Evolutionary conservation across 1,284 basidiomycete species (phyloP).

Genomic region (Bjerkandera adusta): DNA sequence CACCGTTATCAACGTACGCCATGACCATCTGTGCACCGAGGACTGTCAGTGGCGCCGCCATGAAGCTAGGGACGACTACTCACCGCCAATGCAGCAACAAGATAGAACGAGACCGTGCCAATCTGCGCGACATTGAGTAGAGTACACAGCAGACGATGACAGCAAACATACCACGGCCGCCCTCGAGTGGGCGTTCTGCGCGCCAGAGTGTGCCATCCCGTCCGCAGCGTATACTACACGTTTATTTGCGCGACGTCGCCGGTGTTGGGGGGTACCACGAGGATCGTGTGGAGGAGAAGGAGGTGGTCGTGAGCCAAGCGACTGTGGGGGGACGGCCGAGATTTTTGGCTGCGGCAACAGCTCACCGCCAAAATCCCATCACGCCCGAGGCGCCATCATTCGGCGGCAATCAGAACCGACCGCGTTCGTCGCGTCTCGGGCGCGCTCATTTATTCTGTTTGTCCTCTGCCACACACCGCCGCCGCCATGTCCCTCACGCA

Average conservation of each 20-base stretch:
- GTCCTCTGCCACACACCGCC: background rate
- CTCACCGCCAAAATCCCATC: background rate
- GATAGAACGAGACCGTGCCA: constrained; percentile 73
- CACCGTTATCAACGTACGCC: constrained; percentile 50
- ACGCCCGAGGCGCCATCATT: background rate
- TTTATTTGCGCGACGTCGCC: no score
- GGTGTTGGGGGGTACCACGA: no score
- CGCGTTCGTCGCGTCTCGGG: constrained; percentile 2
- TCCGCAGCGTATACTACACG: no score
- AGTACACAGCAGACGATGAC: background rate
- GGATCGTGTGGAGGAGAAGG: no score
- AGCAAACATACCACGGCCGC: constrained; percentile 12
- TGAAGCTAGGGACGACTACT: constrained; percentile 31
- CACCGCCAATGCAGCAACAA: constrained; percentile 80
- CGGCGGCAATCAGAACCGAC: constrained; percentile 6
- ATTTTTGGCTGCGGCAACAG: constrained; percentile 8
- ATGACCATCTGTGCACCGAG: constrained; percentile 64
- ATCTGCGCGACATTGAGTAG: constrained; percentile 35
- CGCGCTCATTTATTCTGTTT: background rate
- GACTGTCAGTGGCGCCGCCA: constrained; percentile 20
- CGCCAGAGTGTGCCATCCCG: constrained; percentile 7
- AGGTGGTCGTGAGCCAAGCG: constrained; percentile 8
- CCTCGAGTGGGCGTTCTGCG: constrained; percentile 12
- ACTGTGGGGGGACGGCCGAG: constrained; percentile 4
- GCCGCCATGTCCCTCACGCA: background rate